Conservation (phyloP, 371 early-diverging fungal genomes). For the Mortierella sp. region DNA sequence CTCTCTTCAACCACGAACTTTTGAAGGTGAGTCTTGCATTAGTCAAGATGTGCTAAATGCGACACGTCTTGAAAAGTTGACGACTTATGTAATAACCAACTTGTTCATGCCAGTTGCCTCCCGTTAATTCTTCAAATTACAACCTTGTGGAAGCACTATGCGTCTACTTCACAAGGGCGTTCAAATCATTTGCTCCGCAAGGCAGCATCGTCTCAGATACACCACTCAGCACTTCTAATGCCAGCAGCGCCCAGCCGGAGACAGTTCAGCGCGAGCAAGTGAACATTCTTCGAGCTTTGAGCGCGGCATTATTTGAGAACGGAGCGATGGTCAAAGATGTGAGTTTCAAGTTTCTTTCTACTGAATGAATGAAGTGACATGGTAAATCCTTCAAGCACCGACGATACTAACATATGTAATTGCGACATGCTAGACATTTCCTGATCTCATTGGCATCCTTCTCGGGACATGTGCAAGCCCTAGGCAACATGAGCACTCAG, state of each 20-base stretch:
- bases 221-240: neutral
- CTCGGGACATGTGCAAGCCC: neutral
- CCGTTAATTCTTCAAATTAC: neutral
- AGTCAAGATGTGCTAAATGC: too few relatives aligned
- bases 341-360: neutral
- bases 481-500: conserved; percentile 5
- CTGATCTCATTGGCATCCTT: conserved; percentile 27
- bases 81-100: neutral
- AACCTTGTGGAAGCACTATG: conserved; percentile 18
- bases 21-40: conserved; percentile 27
- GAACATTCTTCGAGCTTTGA: conserved; percentile 49
- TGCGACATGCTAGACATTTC: conserved; percentile 12
- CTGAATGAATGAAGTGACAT: neutral
- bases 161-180: conserved; percentile 27
- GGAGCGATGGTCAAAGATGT: conserved; percentile 32
- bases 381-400: neutral
- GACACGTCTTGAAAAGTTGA: too few relatives aligned
- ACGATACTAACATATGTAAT: neutral
- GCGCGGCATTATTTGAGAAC: conserved; percentile 42
- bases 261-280: conserved; percentile 7
- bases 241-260: neutral
- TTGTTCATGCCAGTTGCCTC: neutral
- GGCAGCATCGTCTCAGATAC: neutral
- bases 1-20: conserved; percentile 40
- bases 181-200: neutral